Percentiles rank a stretch among this genome's conserved stretches.
Evolutionary conservation across 228 moss, liverwort and hornwort species (phyloP).

Genomic region (Sphagnum fallax): DNA sequence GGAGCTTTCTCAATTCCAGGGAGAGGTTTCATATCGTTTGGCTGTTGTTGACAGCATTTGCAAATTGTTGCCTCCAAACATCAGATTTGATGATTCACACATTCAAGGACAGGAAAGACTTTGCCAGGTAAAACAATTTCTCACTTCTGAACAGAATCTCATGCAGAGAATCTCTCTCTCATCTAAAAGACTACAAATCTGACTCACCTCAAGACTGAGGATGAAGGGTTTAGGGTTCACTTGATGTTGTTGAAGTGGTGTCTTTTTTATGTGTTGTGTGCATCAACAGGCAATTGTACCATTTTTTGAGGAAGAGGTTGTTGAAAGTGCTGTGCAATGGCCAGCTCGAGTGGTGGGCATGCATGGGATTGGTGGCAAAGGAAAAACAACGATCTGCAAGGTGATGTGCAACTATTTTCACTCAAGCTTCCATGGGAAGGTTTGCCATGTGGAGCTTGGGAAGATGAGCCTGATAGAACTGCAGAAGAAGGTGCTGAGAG

Average conservation of each 20-base stretch:
- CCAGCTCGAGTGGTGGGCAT: slow-evolving; percentile 5
- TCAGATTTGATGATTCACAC: slow-evolving; percentile 2
- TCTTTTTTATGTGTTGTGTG: too few species aligned
- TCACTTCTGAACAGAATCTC: neutral
- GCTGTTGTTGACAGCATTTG: slow-evolving; percentile 4
- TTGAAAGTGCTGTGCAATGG: neutral
- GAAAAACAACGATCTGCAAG: slow-evolving; percentile 15
- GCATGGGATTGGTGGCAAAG: slow-evolving; percentile 4
- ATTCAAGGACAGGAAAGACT: slow-evolving; percentile 2
- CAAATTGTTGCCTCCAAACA: neutral
- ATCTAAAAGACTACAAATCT: too few species aligned
- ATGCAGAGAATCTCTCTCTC: too few species aligned
- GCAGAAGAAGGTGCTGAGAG: neutral
- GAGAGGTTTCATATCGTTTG: slow-evolving; percentile 5
- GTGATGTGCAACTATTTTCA: neutral
- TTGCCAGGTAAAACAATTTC: neutral
- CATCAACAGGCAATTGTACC: too few species aligned
- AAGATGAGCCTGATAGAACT: neutral
- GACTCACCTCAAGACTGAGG: too few species aligned
- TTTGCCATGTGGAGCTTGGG: slow-evolving; percentile 3
- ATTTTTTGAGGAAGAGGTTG: neutral
- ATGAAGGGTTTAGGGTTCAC: too few species aligned
- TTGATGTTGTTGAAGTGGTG: too few species aligned
- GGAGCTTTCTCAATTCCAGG: neutral
- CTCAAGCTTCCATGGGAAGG: neutral